phyloP scores from a whole-genome alignment of 2,329 filamentous ascomycete species.

The Coniochaeta pulveracea region DNA sequence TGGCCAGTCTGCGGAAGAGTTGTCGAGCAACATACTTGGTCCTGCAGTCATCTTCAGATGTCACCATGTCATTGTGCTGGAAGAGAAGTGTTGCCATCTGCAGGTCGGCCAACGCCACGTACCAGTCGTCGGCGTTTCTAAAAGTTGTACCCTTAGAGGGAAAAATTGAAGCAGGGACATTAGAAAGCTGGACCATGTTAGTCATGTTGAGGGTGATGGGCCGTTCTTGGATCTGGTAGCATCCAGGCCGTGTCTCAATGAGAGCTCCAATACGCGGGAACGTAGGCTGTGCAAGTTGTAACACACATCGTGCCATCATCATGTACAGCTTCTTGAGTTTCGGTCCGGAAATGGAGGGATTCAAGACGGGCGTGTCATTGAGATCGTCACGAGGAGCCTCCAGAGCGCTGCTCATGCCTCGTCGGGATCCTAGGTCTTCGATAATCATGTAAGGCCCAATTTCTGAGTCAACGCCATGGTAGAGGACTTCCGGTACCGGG shows the following conservation, averaged over 20 bases:
- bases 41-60: conserved; percentile 24
- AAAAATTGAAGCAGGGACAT: conserved; percentile 9
- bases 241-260: conserved; percentile 8
- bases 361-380: conserved; percentile 11
- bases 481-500: conserved; percentile 12
- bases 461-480: conserved; percentile 11
- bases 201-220: conserved; percentile 31
- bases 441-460: conserved; percentile 15
- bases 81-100: conserved; percentile 26
- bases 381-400: conserved; percentile 10
- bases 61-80: conserved; percentile 26
- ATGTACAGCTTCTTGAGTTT: conserved; percentile 20
- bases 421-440: conserved; percentile 10
- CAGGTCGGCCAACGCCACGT: conserved; percentile 22
- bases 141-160: conserved; percentile 13
- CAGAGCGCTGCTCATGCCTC: conserved; percentile 12
- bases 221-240: conserved; percentile 9
- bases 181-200: conserved; percentile 17
- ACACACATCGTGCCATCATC: conserved; percentile 24
- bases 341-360: conserved; percentile 17
- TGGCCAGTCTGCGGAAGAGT: conserved; percentile 24
- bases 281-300: conserved; percentile 22
- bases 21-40: conserved; percentile 30
- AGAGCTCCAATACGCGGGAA: conserved; percentile 28
- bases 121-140: conserved; percentile 20